Conservation (phyloP, 2,329 filamentous ascomycete genomes). For the Blumeria graminis region DNA sequence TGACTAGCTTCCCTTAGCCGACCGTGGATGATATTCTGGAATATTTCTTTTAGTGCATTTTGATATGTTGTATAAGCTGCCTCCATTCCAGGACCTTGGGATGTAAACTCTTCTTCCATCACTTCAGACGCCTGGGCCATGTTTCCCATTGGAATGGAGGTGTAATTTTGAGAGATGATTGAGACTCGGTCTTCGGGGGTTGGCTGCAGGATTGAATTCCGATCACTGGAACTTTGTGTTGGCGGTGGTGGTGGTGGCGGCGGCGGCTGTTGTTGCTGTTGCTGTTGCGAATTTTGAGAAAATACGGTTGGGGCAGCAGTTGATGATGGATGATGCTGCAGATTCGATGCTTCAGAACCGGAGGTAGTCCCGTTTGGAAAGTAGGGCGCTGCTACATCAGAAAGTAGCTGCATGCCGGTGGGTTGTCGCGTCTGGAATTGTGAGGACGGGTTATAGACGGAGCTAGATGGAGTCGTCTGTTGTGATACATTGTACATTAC, state of each 20-base stretch:
- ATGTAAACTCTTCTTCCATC: constrained; percentile 31
- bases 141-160: constrained; percentile 23
- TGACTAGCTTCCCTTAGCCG: constrained; percentile 32
- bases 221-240: constrained; percentile 20
- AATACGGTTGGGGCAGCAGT: constrained; percentile 33
- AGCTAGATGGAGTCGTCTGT: constrained; percentile 27
- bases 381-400: constrained; percentile 51
- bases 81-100: constrained; percentile 27
- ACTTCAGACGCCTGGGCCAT: constrained; percentile 22
- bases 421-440: constrained; percentile 55
- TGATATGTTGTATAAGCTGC: constrained; percentile 46
- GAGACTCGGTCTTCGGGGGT: constrained; percentile 26
- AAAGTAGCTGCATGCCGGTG: constrained; percentile 53
- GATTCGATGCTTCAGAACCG: constrained; percentile 28
- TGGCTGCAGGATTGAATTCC: not conserved
- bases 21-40: constrained; percentile 34
- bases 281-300: constrained; percentile 10
- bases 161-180: constrained; percentile 29
- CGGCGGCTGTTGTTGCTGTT: constrained; percentile 4
- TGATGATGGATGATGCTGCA: constrained; percentile 26
- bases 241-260: constrained; percentile 1
- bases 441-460: constrained; percentile 48
- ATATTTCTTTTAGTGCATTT: constrained; percentile 33
- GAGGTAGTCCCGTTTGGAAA: constrained; percentile 43
- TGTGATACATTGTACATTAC: constrained; percentile 64